These are phyloP conservation scores for Plantago rigida DNA, from an alignment of 305 asterid genomes.

Conservation along the genomic window DNA sequence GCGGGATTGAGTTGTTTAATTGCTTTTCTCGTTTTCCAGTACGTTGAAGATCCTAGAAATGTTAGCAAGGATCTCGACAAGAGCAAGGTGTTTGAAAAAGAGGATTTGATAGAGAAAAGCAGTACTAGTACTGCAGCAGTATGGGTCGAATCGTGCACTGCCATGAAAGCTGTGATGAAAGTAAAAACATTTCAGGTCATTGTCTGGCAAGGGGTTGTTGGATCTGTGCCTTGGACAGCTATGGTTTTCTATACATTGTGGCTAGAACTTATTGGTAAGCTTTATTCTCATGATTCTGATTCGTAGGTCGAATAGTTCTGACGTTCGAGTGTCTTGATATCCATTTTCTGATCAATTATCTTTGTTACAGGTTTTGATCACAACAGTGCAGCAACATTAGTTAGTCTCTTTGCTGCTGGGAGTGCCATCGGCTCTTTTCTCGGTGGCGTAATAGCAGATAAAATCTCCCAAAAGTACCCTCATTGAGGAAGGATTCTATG, in stretches of 20 bases:
- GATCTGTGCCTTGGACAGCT: conserved; percentile 95
- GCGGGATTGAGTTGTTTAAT: conserved; percentile 67
- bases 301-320: too few relatives aligned
- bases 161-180: conserved; percentile 73
- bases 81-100: conserved; percentile 35
- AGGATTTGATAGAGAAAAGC: conserved; percentile 43
- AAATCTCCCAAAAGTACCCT: conserved; percentile 65
- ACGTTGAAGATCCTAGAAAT: conserved; percentile 68
- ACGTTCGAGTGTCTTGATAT: neutral
- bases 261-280: conserved; percentile 60
- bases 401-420: conserved; percentile 80
- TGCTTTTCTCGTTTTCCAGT: conserved; percentile 62
- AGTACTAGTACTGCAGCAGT: conserved; percentile 39
- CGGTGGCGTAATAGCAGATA: conserved; percentile 83
- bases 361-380: conserved; percentile 74
- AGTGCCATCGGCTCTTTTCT: conserved; percentile 78
- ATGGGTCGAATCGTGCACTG: conserved; percentile 80
- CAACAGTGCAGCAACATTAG: conserved; percentile 70
- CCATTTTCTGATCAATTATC: neutral
- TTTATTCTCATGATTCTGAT: neutral
- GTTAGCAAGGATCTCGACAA: conserved; percentile 28
- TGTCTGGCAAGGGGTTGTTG: conserved; percentile 86
- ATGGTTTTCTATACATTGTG: conserved; percentile 80
- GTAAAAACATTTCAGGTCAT: conserved; percentile 85
- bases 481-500: conserved; percentile 72